These are phyloP conservation scores for Mucor saturninus DNA, from an alignment of 371 early-diverging fungal species.

Conservation along the genomic window DNA sequence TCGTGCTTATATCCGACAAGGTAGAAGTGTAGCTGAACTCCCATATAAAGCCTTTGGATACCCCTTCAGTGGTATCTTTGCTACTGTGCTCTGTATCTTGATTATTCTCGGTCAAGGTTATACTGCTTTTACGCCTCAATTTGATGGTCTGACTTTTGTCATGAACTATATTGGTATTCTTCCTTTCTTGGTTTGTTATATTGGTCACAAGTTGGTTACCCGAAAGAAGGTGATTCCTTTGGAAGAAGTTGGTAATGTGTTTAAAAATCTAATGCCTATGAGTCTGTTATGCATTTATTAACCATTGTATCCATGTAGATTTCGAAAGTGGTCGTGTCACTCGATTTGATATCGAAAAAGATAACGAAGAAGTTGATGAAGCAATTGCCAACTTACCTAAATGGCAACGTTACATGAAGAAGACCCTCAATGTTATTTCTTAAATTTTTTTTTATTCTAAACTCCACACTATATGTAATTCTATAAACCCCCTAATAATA, in stretches of 20 bases:
- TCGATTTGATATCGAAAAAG: conserved; percentile 39
- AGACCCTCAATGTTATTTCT: conserved; percentile 2
- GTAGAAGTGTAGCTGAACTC: conserved; percentile 63
- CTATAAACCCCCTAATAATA: not conserved
- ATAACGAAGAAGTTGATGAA: conserved; percentile 27
- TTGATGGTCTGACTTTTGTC: conserved; percentile 30
- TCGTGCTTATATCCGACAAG: conserved; percentile 75
- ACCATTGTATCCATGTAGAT: conserved; percentile 16
- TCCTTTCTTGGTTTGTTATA: conserved; percentile 51
- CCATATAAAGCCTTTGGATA: conserved; percentile 75
- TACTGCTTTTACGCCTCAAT: conserved; percentile 34
- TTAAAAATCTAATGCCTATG: no score
- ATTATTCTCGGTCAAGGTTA: conserved; percentile 67
- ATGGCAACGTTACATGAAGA: conserved; percentile 15
- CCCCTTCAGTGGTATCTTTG: conserved; percentile 70
- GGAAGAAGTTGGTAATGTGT: conserved; percentile 54
- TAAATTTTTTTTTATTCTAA: conserved; percentile 1
- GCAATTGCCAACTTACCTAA: conserved; percentile 2
- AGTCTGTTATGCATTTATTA: not conserved
- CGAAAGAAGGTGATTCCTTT: conserved; percentile 61
- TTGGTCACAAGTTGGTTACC: conserved; percentile 49
- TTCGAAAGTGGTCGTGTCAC: conserved; percentile 49
- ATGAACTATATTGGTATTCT: conserved; percentile 49
- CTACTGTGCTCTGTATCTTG: conserved; percentile 49
- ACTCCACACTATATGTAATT: not conserved